Base-by-base conservation (phyloP, 2,329 filamentous ascomycete genomes). In the Periconia digitata region DNA sequence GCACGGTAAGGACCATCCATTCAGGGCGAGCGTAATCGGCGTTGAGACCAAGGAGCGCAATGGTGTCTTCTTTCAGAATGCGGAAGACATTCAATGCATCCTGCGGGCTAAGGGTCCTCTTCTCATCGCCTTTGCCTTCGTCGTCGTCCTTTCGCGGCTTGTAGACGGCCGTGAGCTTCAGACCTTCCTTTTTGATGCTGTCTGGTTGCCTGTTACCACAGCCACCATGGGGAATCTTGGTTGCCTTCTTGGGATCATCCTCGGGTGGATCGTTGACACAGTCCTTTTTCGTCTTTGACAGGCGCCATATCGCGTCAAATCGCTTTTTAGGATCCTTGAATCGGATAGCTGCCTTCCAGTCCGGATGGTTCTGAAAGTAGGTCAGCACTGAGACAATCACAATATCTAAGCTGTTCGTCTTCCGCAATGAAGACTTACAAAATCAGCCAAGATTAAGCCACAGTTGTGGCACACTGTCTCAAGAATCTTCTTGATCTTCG, bases 391-490 rank as follows among this genome's bases (percentile, higher is more conserved):
- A 48, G 49, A 20, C 49, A 45, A 42, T 76, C 72, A 69, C 74
- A 73, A 68, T 43, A 55, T 53, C 72, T 76, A 74, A 76, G 68
- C 67, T 68, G 69, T 74, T 72, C 64, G 75, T 80, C 75, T 76
- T 79, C 79, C 73, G 74, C 71, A 72, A 78, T 79, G 78, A 79
- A 80, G 79, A 95, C 92, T 90, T 86, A 97, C 92, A 86, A 90
- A 89, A 83, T 97, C 92, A 76, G 91, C 87, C 80, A 96, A 84
- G 70, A 97, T 90, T 80, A 94, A 95, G 77, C 92, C 92, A 81
- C 95, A 99, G 75, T 95, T 96, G 78, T 96, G 92, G 82, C 95
- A 99, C 74, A 99, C 92, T 63, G 92, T 94, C 82, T 99, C 95
- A 73, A 99, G 80, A 64, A 99, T 85, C 81, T 97, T 99, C 82